These are phyloP conservation scores for Albugo candida DNA, from an alignment of 352 stramenopile genomes.

Conservation along the genomic window DNA sequence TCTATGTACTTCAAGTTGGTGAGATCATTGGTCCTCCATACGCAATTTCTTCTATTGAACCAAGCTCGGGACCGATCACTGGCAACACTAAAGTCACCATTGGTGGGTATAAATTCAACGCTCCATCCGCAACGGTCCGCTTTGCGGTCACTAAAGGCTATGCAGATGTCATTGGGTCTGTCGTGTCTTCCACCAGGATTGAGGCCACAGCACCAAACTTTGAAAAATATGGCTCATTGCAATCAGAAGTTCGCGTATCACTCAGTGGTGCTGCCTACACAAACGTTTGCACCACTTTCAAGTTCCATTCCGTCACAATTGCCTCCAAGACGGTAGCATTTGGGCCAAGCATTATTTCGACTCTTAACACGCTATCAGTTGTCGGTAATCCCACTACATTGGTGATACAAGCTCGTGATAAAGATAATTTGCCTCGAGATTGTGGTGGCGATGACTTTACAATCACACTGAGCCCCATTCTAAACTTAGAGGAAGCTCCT, in stretches of 20 bases:
- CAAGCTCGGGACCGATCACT: slow-evolving; percentile 86
- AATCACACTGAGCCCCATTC: slow-evolving; percentile 24
- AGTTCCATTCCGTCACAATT: slow-evolving; percentile 89
- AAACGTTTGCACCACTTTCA: slow-evolving; percentile 71
- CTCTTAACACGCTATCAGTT: slow-evolving; percentile 40
- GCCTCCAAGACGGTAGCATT: slow-evolving; percentile 85
- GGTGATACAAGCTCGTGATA: slow-evolving; percentile 84
- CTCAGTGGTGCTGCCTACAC: slow-evolving; percentile 84
- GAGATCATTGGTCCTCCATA: slow-evolving; percentile 93
- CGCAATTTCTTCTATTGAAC: slow-evolving; percentile 81
- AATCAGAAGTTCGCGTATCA: slow-evolving; percentile 77
- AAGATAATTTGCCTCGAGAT: slow-evolving; percentile 69
- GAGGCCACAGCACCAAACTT: slow-evolving; percentile 86
- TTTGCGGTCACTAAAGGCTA: slow-evolving; percentile 88
- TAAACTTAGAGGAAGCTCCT: slow-evolving; percentile 13
- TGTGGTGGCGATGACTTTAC: slow-evolving; percentile 91
- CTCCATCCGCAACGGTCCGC: slow-evolving; percentile 65
- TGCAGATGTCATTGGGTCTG: slow-evolving; percentile 76
- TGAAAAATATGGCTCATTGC: slow-evolving; percentile 83
- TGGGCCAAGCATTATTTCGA: slow-evolving; percentile 71
- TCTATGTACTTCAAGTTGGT: slow-evolving; percentile 83
- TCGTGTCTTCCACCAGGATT: slow-evolving; percentile 75
- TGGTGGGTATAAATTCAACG: slow-evolving; percentile 84
- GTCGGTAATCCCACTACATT: slow-evolving; percentile 68
- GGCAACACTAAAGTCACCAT: slow-evolving; percentile 81